phyloP scores from a whole-genome alignment of 305 asterid genomes.

The Solanum hybrid region DNA sequence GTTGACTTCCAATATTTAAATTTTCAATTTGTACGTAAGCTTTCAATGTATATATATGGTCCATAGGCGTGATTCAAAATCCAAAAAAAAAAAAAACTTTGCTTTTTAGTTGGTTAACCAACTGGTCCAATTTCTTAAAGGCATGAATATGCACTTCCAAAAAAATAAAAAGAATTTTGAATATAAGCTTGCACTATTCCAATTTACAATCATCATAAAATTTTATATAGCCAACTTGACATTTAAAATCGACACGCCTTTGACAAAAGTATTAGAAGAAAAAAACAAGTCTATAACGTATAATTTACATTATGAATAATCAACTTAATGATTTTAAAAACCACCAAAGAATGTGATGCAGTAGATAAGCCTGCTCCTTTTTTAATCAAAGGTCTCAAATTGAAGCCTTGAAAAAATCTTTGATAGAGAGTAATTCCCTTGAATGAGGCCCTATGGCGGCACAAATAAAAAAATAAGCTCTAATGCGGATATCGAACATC shows the following conservation, averaged over 20 bases:
- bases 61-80: background rate
- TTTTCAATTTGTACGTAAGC: background rate
- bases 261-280: background rate
- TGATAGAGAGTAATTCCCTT: no score
- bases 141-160: background rate
- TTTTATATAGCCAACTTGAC: background rate
- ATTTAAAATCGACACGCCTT: background rate
- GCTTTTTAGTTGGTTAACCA: background rate
- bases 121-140: background rate
- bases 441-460: background rate
- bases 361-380: no score
- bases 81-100: background rate
- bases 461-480: no score
- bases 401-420: background rate
- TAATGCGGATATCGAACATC: fast-evolving
- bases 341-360: fast-evolving
- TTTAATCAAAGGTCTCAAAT: no score
- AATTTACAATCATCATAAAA: background rate
- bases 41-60: background rate
- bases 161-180: background rate
- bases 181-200: background rate
- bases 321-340: background rate
- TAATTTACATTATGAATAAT: background rate
- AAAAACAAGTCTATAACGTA: background rate
- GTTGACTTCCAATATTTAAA: background rate